Evolutionary conservation across 441 rosid species (phyloP), one percentile per base, ranked within the genome.

Genomic region (Syzygium malaccense): DNA sequence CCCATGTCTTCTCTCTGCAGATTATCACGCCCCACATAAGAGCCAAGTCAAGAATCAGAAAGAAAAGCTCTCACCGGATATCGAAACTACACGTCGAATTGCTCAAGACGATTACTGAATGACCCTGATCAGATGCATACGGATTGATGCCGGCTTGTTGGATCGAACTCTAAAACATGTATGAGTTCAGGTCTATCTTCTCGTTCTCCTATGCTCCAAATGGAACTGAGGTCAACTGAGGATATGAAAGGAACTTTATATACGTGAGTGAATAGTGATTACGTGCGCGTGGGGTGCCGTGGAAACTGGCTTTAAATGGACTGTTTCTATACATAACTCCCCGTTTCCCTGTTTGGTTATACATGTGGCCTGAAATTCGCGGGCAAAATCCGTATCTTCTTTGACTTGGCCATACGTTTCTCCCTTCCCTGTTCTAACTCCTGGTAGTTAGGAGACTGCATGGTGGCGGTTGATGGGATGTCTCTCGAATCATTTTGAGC

Each of bases 1-100:
- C 93, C 97, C 99, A 97, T 97, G 84, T 94, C 95, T 92, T 94
- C 93, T 88, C 93, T 94, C 98, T 97, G 93, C 87, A 85, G 86
- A 79, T 71, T 62, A 32, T 30, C 13, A 30, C 33, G 41, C 1
- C 75, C 23, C 75, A 30, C 75, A 20, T 64, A 30, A 30, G 75
- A 64, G 41, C 17, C 75, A 9, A 62, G 75, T 64, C 75, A 30
- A 64, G 75, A 71, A 71, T 0, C 17, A 14, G 4, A 71, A 71
- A 71, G 83, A 41, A 71, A 71, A 37, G 26, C 80, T 71, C 79
- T 68, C 26, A 4, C 14, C 49, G 26, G 48, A 68, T 33, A 33
- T 33, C 28, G 45, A 68, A 68, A 71, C 48, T 37, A 71, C 80
- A 37, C 49, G 48, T 45, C 9, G 48, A 37, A 71, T 14, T 23